Base-by-base conservation (phyloP, 2,329 filamentous ascomycete genomes). In the Alternaria consortialis region DNA sequence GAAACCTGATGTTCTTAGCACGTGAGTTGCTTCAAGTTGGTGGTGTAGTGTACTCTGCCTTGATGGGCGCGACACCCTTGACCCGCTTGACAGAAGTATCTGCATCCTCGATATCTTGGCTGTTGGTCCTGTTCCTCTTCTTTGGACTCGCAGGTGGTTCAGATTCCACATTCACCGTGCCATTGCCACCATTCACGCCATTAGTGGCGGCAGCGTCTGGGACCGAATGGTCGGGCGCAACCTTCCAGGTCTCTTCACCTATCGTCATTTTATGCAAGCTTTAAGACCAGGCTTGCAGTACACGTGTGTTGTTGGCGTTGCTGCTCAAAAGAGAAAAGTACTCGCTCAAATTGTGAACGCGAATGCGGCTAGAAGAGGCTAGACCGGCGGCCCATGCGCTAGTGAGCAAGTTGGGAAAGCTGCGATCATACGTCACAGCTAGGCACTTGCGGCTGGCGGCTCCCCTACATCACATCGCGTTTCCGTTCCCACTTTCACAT, bases 31-130 rank as follows among this genome's bases (percentile, higher is more conserved):
- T 47, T 39, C 37, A 57, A 31, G 54, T 54, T 48, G 55, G 48
- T 50, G 29, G 37, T 57, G 48, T 36, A 36, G 60, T 84, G 78
- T 80, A 92, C 87, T 93, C 91, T 74, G 86, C 83, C 79, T 93
- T 93, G 77, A 94, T 87, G 8, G 88, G 87, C 20, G 91, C 90
- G 54, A 90, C 81, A 27, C 90, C 90, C 71, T 76, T 82, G 69
- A 67, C 72, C 39, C 77, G 73, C 62, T 79, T 77, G 43, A 64
- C 56, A 12, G 60, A 58, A 53, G 60, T 67, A 55, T 70, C 73
- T 48, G 64, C 31, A 58, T 48, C 64, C 37, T 64, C 80, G 54
- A 50, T 54, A 43, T 69, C 74, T 79, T 83, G 67, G 76, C 55
- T 74, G 52, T 64, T 68, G 55, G 68, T 64, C 60, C 74, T 74